A percentile compares a stretch with the other conserved stretches of the same genome.
Evolutionary conservation across 768 basidiomycete genomes (phyloP).

Genomic region (Leucosporidium creatinivorum): DNA sequence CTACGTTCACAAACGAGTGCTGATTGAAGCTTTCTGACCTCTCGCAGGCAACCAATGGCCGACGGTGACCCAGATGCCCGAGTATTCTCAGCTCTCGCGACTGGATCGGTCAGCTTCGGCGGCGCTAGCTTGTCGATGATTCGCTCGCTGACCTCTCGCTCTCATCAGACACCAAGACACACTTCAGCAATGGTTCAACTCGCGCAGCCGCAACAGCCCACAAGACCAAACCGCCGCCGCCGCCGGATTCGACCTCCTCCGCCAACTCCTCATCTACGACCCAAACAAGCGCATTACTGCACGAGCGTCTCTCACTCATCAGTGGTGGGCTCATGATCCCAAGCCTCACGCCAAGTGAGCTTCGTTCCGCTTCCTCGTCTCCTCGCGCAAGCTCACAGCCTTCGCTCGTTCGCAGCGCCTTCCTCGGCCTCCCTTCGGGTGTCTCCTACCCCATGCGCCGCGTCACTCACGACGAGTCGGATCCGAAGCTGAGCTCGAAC

Average conservation of each 20-base stretch:
- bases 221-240: background rate
- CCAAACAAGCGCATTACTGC: slow-evolving; percentile 80
- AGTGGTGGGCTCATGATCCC: slow-evolving; percentile 90
- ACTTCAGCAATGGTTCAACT: slow-evolving; percentile 61
- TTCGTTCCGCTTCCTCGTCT: background rate
- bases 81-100: slow-evolving; percentile 21
- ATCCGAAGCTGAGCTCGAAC: slow-evolving; percentile 33
- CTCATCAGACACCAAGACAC: slow-evolving; percentile 54
- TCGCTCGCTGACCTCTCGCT: background rate
- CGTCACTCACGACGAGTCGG: slow-evolving; percentile 76
- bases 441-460: slow-evolving; percentile 77
- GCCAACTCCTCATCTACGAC: slow-evolving; percentile 78
- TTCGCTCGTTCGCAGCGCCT: slow-evolving; percentile 53
- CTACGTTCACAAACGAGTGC: background rate
- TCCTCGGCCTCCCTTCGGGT: slow-evolving; percentile 55
- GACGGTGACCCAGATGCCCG: slow-evolving; percentile 48
- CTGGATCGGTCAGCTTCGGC: slow-evolving; percentile 7
- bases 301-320: slow-evolving; percentile 68
- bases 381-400: background rate
- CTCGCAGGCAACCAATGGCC: slow-evolving; percentile 79
- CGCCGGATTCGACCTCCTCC: slow-evolving; percentile 60
- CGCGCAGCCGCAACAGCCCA: slow-evolving; percentile 25
- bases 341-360: slow-evolving; percentile 74
- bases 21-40: background rate
- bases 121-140: background rate